A percentile compares a stretch with the other conserved stretches of the same genome.
phyloP scores from a whole-genome alignment of 2,329 filamentous ascomycete genomes.

The Aspergillus awamori region DNA sequence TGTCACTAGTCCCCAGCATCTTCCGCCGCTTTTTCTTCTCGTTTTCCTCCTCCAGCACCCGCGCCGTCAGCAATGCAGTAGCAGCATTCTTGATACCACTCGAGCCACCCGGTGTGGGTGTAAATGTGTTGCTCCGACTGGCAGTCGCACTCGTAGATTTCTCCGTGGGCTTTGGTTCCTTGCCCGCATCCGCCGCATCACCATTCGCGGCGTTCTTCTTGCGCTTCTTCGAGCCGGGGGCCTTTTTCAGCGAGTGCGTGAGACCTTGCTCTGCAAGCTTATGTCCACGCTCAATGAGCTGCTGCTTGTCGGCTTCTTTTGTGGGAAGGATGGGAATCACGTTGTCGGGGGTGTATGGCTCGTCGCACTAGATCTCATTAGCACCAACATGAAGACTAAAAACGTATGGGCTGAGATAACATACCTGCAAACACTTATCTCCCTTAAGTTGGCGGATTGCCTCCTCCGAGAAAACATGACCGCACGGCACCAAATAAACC shows the following conservation, averaged over 20 bases:
- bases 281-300: conserved; percentile 66
- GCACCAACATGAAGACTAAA: neutral
- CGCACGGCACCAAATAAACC: conserved; percentile 91
- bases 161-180: conserved; percentile 28
- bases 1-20: conserved; percentile 63
- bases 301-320: conserved; percentile 69
- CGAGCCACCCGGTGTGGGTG: conserved; percentile 35
- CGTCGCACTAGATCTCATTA: conserved; percentile 65
- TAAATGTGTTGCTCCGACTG: conserved; percentile 36
- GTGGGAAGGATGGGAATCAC: conserved; percentile 80
- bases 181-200: conserved; percentile 39
- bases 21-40: conserved; percentile 78
- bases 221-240: conserved; percentile 66
- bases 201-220: conserved; percentile 65
- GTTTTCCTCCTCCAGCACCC: conserved; percentile 84
- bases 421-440: conserved; percentile 62
- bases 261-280: conserved; percentile 72
- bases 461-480: conserved; percentile 87
- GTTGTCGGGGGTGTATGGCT: conserved; percentile 71
- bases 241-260: conserved; percentile 87
- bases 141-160: conserved; percentile 13
- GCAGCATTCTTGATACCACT: conserved; percentile 83
- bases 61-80: conserved; percentile 82
- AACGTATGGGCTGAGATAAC: conserved; percentile 15
- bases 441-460: conserved; percentile 78